phyloP scores from a whole-genome alignment of 306 rosid genomes.

The Vicia villosa region DNA sequence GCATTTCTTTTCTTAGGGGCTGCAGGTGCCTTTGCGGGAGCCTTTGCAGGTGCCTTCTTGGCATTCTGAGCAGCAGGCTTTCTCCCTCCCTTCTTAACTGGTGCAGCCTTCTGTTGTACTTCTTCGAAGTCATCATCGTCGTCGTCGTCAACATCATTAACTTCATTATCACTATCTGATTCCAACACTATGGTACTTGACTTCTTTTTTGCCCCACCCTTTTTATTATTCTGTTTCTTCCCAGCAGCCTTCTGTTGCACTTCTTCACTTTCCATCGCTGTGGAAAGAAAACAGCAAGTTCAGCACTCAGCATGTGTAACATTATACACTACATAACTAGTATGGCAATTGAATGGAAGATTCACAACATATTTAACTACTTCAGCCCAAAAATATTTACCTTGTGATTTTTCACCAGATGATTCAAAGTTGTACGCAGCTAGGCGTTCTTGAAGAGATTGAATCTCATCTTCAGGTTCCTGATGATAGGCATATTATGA shows the following conservation, averaged over 20 bases:
- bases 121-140: slow-evolving; percentile 49
- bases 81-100: slow-evolving; percentile 65
- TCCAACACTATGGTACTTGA: slow-evolving; percentile 42
- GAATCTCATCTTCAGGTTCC: slow-evolving; percentile 62
- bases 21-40: slow-evolving; percentile 49
- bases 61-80: slow-evolving; percentile 53
- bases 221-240: slow-evolving; percentile 51
- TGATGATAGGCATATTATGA: slow-evolving; percentile 33
- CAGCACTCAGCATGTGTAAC: not conserved
- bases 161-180: slow-evolving; percentile 43
- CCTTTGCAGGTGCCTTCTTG: slow-evolving; percentile 53
- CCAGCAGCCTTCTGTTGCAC: slow-evolving; percentile 23
- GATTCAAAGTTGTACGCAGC: slow-evolving; percentile 86
- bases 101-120: slow-evolving; percentile 34
- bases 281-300: not conserved
- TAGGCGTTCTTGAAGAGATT: slow-evolving; percentile 84
- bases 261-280: slow-evolving; percentile 64
- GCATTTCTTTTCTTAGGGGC: slow-evolving; percentile 55
- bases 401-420: slow-evolving; percentile 65
- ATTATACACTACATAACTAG: not conserved
- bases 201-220: slow-evolving; percentile 61
- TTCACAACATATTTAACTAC: slow-evolving; percentile 6
- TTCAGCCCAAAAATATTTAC: slow-evolving; percentile 33
- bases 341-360: not conserved
- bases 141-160: slow-evolving; percentile 6